These are phyloP conservation scores for Brassica rapa DNA, from an alignment of 345 rosid species.

Conservation along the genomic window DNA sequence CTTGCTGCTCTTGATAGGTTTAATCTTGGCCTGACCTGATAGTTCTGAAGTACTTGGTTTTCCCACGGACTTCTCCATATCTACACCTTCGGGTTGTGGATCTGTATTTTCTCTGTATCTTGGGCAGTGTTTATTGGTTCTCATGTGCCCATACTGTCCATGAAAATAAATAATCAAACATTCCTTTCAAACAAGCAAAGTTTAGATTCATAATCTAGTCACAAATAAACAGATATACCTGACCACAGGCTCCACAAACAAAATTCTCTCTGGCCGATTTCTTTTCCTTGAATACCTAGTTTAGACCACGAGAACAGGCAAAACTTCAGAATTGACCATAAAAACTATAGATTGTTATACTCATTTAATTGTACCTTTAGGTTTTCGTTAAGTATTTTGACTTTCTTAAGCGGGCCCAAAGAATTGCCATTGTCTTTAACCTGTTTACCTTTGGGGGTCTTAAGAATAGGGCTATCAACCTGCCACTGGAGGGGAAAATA, in stretches of 20 bases:
- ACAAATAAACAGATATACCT: conserved; percentile 49
- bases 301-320: conserved; percentile 14
- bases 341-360: not conserved
- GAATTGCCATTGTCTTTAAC: conserved; percentile 46
- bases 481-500: conserved; percentile 45
- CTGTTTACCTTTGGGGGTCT: conserved; percentile 60
- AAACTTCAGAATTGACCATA: conserved; percentile 17
- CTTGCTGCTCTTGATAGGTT: conserved; percentile 60
- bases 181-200: conserved; percentile 2
- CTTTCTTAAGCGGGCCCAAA: conserved; percentile 50
- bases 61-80: conserved; percentile 57
- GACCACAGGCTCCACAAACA: conserved; percentile 96
- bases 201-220: conserved; percentile 19
- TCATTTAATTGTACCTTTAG: conserved; percentile 52
- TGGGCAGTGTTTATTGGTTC: conserved; percentile 97
- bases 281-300: conserved; percentile 81
- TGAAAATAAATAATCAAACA: conserved; percentile 29
- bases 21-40: conserved; percentile 57
- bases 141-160: conserved; percentile 96
- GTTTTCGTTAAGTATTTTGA: conserved; percentile 81
- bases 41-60: conserved; percentile 58
- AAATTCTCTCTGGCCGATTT: conserved; percentile 94
- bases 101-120: conserved; percentile 86
- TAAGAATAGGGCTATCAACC: conserved; percentile 57
- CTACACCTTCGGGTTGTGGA: conserved; percentile 51